These are phyloP conservation scores for Cylindrodendrum hubeiense DNA, from an alignment of 2,329 filamentous ascomycete species.

Conservation along the genomic window DNA sequence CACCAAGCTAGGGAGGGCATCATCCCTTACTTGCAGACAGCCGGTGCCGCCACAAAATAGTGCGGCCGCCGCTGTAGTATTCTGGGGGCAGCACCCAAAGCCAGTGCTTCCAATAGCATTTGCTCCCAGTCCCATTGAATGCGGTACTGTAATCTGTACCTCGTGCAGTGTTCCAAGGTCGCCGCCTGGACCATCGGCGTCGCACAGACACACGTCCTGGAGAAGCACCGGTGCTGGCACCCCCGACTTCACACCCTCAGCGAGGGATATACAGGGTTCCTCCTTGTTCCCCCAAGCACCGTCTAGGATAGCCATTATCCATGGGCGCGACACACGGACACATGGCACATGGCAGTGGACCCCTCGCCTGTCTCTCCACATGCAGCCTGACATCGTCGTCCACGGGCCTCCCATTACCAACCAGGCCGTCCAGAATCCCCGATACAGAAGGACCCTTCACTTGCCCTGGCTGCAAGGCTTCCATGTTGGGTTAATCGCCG, in stretches of 20 bases:
- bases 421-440: constrained; percentile 23
- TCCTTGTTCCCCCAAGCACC: constrained; percentile 31
- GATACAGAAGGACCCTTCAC: constrained; percentile 22
- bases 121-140: background rate
- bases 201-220: constrained; percentile 4
- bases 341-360: constrained; percentile 43
- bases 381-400: constrained; percentile 38
- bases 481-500: constrained; percentile 30
- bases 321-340: constrained; percentile 38
- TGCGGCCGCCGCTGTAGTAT: constrained; percentile 21
- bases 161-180: background rate
- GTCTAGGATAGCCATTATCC: constrained; percentile 34
- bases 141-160: background rate
- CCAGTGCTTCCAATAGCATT: constrained; percentile 19
- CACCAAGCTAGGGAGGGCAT: constrained; percentile 27
- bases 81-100: constrained; percentile 20
- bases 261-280: constrained; percentile 25
- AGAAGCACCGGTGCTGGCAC: constrained; percentile 1
- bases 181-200: background rate
- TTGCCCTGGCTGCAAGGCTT: constrained; percentile 20
- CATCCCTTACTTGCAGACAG: constrained; percentile 33
- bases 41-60: constrained; percentile 26
- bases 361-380: constrained; percentile 37
- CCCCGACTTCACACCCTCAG: constrained; percentile 11
- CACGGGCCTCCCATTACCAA: constrained; percentile 29